Conservation (phyloP, 208 protist species). For the Crithidia mellificae region DNA sequence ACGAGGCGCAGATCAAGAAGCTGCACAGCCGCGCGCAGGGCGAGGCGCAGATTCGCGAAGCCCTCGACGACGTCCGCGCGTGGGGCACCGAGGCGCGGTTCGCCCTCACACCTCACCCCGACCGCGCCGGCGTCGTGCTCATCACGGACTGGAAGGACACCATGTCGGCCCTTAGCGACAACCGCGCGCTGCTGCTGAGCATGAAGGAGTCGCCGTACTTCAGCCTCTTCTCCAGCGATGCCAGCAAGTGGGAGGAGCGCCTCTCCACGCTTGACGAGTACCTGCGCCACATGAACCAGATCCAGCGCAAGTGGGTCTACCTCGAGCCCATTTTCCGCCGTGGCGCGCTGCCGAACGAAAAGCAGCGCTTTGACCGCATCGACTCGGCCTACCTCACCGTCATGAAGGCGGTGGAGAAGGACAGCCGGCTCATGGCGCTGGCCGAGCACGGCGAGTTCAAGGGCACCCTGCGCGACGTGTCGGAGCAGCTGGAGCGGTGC, state of each 20-base stretch:
- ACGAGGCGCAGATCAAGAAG: constrained; percentile 90
- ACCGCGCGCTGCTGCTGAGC: constrained; percentile 95
- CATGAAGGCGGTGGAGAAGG: constrained; percentile 85
- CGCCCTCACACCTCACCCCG: constrained; percentile 74
- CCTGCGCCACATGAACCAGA: constrained; percentile 93
- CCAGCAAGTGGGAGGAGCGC: constrained; percentile 91
- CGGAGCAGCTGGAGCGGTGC: constrained; percentile 97
- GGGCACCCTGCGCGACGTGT: constrained; percentile 82
- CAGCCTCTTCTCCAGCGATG: constrained; percentile 90
- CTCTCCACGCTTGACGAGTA: constrained; percentile 92
- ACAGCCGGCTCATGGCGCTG: constrained; percentile 88
- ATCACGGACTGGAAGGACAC: constrained; percentile 98
- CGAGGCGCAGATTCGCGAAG: constrained; percentile 96
- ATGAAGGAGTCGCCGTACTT: constrained; percentile 98
- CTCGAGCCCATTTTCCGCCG: constrained; percentile 98
- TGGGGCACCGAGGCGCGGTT: constrained; percentile 93
- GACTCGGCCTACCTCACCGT: constrained; percentile 95
- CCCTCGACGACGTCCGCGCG: constrained; percentile 93
- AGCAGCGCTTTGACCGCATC: constrained; percentile 94
- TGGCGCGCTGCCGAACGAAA: constrained; percentile 96
- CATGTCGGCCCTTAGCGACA: constrained; percentile 94
- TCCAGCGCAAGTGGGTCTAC: constrained; percentile 99
- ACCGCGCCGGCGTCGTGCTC: constrained; percentile 80
- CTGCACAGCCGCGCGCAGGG: constrained; percentile 94
- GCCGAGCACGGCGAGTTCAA: constrained; percentile 79